phyloP scores from a whole-genome alignment of 768 basidiomycete species.

The Collybia sordida region DNA sequence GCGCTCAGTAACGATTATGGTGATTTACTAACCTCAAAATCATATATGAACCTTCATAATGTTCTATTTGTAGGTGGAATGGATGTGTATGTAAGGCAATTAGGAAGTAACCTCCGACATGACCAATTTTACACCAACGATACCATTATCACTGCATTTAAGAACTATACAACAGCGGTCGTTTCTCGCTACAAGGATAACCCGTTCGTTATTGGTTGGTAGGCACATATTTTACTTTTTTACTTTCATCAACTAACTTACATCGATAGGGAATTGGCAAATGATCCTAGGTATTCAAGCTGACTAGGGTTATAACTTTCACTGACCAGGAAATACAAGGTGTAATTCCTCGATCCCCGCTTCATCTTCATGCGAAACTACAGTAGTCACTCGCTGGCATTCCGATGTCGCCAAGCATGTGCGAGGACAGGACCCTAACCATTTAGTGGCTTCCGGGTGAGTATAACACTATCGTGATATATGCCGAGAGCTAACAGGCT shows the following conservation, averaged over 20 bases:
- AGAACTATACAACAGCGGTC: constrained; percentile 53
- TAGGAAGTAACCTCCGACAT: constrained; percentile 35
- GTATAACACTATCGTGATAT: constrained; percentile 11
- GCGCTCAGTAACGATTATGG: constrained; percentile 63
- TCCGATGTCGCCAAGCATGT: constrained; percentile 43
- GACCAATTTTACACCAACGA: constrained; percentile 57
- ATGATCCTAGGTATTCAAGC: constrained; percentile 51
- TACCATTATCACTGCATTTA: constrained; percentile 47
- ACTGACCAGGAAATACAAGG: constrained; percentile 25
- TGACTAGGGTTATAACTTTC: neutral
- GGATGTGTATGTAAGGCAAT: constrained; percentile 60
- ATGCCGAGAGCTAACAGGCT: too few relatives aligned
- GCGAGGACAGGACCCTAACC: constrained; percentile 51
- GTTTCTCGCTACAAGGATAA: constrained; percentile 54
- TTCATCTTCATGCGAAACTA: constrained; percentile 41
- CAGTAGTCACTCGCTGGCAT: constrained; percentile 57
- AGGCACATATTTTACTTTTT: constrained; percentile 10
- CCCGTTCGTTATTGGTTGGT: constrained; percentile 50
- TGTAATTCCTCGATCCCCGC: constrained; percentile 55
- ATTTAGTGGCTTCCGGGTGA: constrained; percentile 61
- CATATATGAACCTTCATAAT: neutral
- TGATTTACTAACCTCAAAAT: constrained; percentile 15
- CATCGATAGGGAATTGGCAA: constrained; percentile 54
- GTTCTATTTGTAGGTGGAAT: constrained; percentile 48
- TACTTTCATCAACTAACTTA: neutral